Conservation (phyloP, 2,329 filamentous ascomycete genomes). For the Venturia asperata region DNA sequence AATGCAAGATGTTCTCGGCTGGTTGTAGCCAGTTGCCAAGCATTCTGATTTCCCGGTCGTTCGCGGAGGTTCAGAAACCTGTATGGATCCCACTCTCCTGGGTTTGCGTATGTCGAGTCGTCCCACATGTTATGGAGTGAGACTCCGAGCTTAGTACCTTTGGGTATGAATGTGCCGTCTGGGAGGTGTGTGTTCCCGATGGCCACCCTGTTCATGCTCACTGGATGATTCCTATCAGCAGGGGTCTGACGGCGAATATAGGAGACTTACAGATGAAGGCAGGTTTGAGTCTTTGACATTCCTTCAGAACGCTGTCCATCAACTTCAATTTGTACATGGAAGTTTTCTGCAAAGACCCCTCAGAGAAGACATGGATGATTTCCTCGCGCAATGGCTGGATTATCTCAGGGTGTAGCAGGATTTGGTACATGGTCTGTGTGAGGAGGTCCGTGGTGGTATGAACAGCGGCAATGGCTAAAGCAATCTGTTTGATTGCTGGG, state of each 20-base stretch:
- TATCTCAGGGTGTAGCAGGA: conserved; percentile 46
- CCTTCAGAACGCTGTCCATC: conserved; percentile 39
- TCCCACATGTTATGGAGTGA: background rate
- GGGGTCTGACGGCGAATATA: background rate
- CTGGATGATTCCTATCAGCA: background rate
- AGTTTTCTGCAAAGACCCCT: conserved; percentile 35
- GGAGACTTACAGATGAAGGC: background rate
- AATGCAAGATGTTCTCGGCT: background rate
- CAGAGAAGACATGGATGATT: conserved; percentile 37
- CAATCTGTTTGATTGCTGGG: conserved; percentile 32
- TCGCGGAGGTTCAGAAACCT: background rate
- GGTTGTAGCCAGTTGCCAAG: background rate
- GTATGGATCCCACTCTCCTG: background rate
- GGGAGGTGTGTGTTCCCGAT: background rate
- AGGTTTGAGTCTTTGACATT: conserved; percentile 32
- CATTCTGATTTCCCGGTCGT: background rate
- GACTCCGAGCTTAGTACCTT: conserved; percentile 2
- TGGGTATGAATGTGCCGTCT: conserved; percentile 6
- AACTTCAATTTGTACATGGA: conserved; percentile 35
- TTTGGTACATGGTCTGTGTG: conserved; percentile 46
- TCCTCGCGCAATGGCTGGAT: conserved; percentile 48
- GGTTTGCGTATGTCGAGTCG: background rate
- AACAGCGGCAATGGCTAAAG: conserved; percentile 36
- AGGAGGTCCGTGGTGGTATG: conserved; percentile 38
- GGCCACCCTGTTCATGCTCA: conserved; percentile 4